Percentiles rank a stretch among this genome's conserved stretches.
Evolutionary conservation across 345 rosid species (phyloP).

Genomic region (Salix koriyanagi): DNA sequence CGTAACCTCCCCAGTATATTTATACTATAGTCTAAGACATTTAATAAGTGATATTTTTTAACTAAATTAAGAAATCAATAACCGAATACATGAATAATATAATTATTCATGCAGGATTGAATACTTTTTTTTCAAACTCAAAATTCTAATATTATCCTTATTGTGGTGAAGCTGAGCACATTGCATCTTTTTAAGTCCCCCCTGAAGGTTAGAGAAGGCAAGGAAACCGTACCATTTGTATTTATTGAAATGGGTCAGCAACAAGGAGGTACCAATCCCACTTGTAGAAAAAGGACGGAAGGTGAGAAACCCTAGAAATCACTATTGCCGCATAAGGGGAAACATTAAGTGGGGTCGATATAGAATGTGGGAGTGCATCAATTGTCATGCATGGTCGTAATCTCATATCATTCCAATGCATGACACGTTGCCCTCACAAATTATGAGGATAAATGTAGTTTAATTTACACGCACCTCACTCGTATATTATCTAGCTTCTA

Average conservation of each 20-base stretch:
- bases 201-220: neutral
- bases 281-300: neutral
- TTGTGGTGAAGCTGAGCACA: neutral
- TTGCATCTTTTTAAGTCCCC: no score
- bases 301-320: conserved; percentile 35
- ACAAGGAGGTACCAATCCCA: conserved; percentile 11
- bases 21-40: no score
- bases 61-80: no score
- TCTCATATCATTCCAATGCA: conserved; percentile 29
- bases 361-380: conserved; percentile 41
- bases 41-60: no score
- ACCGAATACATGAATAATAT: no score
- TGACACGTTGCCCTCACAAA: no score
- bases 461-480: no score
- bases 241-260: conserved; percentile 15
- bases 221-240: conserved; percentile 12
- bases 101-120: no score
- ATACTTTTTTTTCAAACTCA: no score
- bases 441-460: no score
- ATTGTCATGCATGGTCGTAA: conserved; percentile 40
- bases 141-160: neutral
- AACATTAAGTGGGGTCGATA: conserved; percentile 32
- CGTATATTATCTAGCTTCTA: no score
- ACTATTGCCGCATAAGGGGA: conserved; percentile 32
- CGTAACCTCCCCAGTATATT: no score